Evolutionary conservation across 345 rosid genomes (phyloP).

Genomic region (Cardiospermum halicacabum): DNA sequence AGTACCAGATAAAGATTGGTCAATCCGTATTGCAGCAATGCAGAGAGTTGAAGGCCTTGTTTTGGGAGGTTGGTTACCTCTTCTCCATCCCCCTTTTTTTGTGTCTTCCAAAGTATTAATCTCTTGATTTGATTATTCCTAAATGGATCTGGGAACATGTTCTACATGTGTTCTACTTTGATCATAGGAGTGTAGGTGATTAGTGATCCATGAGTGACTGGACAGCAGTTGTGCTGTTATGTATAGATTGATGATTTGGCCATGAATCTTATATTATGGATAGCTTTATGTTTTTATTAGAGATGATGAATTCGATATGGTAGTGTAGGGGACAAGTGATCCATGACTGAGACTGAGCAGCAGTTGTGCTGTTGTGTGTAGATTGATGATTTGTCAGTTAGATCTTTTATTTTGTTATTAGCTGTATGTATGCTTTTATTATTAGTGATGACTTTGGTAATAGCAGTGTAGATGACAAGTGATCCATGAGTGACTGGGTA

Average conservation of each 20-base stretch:
- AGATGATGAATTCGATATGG: neutral
- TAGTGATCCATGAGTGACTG: no score
- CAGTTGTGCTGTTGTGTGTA: neutral
- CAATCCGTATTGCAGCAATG: constrained; percentile 94
- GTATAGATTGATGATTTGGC: neutral
- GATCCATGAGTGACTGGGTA: neutral
- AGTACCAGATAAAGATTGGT: constrained; percentile 99
- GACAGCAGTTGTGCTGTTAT: neutral
- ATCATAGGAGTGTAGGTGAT: no score
- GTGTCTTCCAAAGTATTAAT: neutral
- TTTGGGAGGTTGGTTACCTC: constrained; percentile 63
- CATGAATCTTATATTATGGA: neutral
- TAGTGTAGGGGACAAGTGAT: neutral
- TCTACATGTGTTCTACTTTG: neutral
- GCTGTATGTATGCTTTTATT: neutral
- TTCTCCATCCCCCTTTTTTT: neutral
- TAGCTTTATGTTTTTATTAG: neutral
- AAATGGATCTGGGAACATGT: neutral
- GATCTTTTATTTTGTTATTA: no score
- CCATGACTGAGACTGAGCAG: neutral
- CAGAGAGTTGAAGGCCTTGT: constrained; percentile 98
- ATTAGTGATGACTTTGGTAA: neutral
- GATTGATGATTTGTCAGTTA: neutral
- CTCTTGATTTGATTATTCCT: neutral
- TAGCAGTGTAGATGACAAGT: neutral